Percentiles rank a stretch among this genome's conserved stretches.
Evolutionary conservation across 805 yeast genomes (phyloP).

Genomic region (Hemisphaericaspora nanyangensis): DNA sequence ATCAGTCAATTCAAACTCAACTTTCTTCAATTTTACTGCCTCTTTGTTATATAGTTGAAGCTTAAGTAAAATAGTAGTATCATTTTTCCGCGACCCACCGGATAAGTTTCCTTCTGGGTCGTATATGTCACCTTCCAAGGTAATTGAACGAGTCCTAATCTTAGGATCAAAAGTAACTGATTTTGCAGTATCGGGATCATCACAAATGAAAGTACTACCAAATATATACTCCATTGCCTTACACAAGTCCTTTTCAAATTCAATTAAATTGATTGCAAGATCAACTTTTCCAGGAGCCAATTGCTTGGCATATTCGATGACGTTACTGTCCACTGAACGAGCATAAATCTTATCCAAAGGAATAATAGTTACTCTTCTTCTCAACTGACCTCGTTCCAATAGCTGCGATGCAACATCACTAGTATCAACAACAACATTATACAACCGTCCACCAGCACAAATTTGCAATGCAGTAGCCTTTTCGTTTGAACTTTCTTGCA

Average conservation of each 20-base stretch:
- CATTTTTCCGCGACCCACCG: slow-evolving; percentile 80
- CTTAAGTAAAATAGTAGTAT: slow-evolving; percentile 55
- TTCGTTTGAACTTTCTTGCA: slow-evolving; percentile 52
- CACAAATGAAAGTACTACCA: slow-evolving; percentile 85
- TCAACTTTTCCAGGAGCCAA: slow-evolving; percentile 83
- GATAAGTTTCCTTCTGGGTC: slow-evolving; percentile 95
- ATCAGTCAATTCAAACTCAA: slow-evolving; percentile 41
- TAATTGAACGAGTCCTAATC: slow-evolving; percentile 77
- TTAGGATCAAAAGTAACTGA: slow-evolving; percentile 82
- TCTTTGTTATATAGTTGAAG: slow-evolving; percentile 62
- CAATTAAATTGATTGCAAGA: slow-evolving; percentile 78
- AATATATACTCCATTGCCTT: slow-evolving; percentile 90
- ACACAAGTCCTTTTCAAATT: slow-evolving; percentile 63
- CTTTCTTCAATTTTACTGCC: slow-evolving; percentile 30
- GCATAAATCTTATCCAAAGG: slow-evolving; percentile 85
- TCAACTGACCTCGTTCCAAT: slow-evolving; percentile 71
- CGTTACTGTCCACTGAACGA: slow-evolving; percentile 46
- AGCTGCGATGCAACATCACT: slow-evolving; percentile 81
- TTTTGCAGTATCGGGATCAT: slow-evolving; percentile 85
- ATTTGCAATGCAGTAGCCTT: slow-evolving; percentile 84
- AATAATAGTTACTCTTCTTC: slow-evolving; percentile 82
- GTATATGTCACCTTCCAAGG: slow-evolving; percentile 88
- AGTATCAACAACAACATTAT: slow-evolving; percentile 86
- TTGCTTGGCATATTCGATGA: slow-evolving; percentile 64
- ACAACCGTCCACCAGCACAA: slow-evolving; percentile 89